Base-by-base conservation (phyloP, 2,329 filamentous ascomycete genomes). In the Aspergillus quadrilineatus region DNA sequence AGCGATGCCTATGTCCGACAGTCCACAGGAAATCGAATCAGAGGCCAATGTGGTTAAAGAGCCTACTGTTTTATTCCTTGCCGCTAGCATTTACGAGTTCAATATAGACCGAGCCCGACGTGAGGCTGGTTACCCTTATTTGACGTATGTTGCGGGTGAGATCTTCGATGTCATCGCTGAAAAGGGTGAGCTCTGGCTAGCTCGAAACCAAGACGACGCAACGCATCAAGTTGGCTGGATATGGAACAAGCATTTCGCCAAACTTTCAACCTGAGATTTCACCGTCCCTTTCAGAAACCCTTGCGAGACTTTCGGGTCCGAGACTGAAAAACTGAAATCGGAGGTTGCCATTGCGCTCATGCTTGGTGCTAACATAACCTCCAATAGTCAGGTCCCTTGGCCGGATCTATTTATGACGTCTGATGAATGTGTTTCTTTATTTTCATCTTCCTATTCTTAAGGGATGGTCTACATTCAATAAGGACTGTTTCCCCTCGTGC, bases 161-260 rank as follows among this genome's bases (percentile, higher is more conserved):
- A 90, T 93, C 61, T 93, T 93, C 68, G 90, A 93, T 76, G 89
- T 99, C 52, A 91, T 99, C 69, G 94, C 88, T 30, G 92, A 97
- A 74, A 97, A 97, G 73, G 94, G 94, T 62, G 94, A 99, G 78
- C 82, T 97, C 49, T 99, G 94, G 94, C 85, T 99, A 56, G 94
- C 94, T 52, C 91, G 91, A 73, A 99, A 99, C 71, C 94, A 99
- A 76, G 94, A 99, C 69, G 94, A 99, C 73, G 79, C 85, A 1
- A 81, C 79, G 8, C 84, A 89, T 62, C 82, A 86, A 62, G 87
- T 97, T 34, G 94, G 94, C 51, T 99, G 94, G 94, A 96, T 99
- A 67, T 99, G 94, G 94, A 96, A 92, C 67, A 97, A 97, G 74
- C 94, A 99, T 77, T 99, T 99, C 32, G 89, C 89, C 42, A 80